Evolutionary conservation across 768 basidiomycete species (phyloP).

Genomic region (Mrakia blollopis): DNA sequence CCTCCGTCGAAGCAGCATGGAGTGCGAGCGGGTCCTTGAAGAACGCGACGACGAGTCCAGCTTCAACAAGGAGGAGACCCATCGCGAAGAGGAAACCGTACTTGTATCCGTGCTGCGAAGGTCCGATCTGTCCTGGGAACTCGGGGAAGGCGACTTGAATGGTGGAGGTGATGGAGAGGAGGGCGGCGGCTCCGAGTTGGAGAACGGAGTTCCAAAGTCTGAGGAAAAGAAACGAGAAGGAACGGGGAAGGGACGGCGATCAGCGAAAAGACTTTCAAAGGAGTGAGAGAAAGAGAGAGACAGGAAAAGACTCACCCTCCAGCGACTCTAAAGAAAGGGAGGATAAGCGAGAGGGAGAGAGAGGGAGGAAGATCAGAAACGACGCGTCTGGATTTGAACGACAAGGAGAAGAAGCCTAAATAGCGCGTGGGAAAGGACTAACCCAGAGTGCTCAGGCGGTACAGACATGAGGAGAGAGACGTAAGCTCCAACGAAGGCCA

Average conservation of each 20-base stretch:
- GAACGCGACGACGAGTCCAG: neutral
- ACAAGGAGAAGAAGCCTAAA: too few species aligned
- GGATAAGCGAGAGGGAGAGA: neutral
- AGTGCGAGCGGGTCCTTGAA: slow-evolving; percentile 10
- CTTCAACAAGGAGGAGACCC: neutral
- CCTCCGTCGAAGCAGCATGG: neutral
- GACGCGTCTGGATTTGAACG: too few species aligned
- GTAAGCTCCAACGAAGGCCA: slow-evolving; percentile 8
- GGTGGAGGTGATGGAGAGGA: slow-evolving; percentile 9
- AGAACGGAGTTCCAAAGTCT: neutral
- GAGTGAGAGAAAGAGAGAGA: neutral
- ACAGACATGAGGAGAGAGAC: neutral
- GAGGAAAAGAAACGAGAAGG: neutral
- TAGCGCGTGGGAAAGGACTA: too few species aligned
- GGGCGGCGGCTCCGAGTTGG: slow-evolving; percentile 9
- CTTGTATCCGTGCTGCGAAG: neutral
- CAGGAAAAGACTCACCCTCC: too few species aligned
- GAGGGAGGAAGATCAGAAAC: too few species aligned
- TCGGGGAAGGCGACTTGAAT: slow-evolving; percentile 6
- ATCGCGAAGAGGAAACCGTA: slow-evolving; percentile 18
- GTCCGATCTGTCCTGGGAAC: neutral
- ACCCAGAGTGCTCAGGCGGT: neutral
- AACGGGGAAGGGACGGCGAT: neutral
- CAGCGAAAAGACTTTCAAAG: too few species aligned
- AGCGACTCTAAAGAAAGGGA: neutral